Percentiles rank a stretch among this genome's conserved stretches.
phyloP scores from a whole-genome alignment of 2,329 filamentous ascomycete species.

The Elsinoe arachidis region DNA sequence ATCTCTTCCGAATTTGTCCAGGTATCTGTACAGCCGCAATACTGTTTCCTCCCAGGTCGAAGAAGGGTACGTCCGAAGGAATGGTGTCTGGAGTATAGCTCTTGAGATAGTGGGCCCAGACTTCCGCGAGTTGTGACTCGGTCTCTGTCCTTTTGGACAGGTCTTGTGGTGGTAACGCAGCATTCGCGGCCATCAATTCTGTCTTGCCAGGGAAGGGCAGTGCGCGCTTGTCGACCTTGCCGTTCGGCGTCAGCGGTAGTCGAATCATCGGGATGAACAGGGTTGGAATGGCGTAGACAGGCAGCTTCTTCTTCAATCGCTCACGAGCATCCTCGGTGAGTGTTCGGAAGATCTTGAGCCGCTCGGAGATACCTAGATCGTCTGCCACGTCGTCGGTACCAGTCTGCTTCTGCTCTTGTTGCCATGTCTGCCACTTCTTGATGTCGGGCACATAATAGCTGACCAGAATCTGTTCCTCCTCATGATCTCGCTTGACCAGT shows the following conservation, averaged over 20 bases:
- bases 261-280: slow-evolving; percentile 64
- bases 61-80: slow-evolving; percentile 57
- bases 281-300: slow-evolving; percentile 66
- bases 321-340: slow-evolving; percentile 54
- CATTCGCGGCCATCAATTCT: slow-evolving; percentile 49
- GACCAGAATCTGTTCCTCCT: slow-evolving; percentile 78
- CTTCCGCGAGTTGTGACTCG: slow-evolving; percentile 58
- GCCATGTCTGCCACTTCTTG: slow-evolving; percentile 62
- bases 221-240: slow-evolving; percentile 71
- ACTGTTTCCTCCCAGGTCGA: slow-evolving; percentile 72
- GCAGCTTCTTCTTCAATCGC: slow-evolving; percentile 62
- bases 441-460: slow-evolving; percentile 84
- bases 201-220: slow-evolving; percentile 73
- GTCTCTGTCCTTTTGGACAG: slow-evolving; percentile 46
- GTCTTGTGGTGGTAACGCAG: slow-evolving; percentile 31
- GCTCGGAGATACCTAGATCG: slow-evolving; percentile 24
- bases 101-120: slow-evolving; percentile 65
- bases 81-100: slow-evolving; percentile 61
- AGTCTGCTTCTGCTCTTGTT: slow-evolving; percentile 37
- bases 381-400: slow-evolving; percentile 17
- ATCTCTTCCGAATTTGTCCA: slow-evolving; percentile 56
- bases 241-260: slow-evolving; percentile 74
- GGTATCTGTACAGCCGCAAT: slow-evolving; percentile 76
- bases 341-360: slow-evolving; percentile 52
- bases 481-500: slow-evolving; percentile 69